A percentile compares a stretch with the other conserved stretches of the same genome.
Conservation (phyloP, 768 basidiomycete genomes). For the Galerina sulciceps region DNA sequence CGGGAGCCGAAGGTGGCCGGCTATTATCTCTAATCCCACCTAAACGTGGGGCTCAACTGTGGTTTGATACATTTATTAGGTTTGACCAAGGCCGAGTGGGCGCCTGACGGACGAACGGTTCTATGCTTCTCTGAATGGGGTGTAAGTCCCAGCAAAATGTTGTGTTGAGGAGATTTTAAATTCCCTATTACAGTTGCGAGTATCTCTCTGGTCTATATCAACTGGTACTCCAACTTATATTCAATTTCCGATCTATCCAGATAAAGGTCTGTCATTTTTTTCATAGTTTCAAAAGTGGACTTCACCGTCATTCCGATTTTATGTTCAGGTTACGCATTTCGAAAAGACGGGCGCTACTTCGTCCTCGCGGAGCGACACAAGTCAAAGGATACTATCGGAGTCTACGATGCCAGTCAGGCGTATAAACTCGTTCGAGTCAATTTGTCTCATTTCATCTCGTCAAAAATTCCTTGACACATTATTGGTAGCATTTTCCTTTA, state of each 20-base stretch:
- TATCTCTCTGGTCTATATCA: constrained; percentile 84
- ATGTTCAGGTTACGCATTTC: constrained; percentile 71
- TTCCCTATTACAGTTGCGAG: constrained; percentile 60
- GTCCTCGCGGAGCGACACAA: constrained; percentile 87
- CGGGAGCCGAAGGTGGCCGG: constrained; percentile 69
- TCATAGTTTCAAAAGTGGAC: neutral
- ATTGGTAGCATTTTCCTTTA: constrained; percentile 76
- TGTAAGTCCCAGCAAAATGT: constrained; percentile 54
- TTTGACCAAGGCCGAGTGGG: constrained; percentile 88
- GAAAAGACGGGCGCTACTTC: constrained; percentile 82
- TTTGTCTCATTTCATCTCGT: constrained; percentile 3
- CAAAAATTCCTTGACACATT: neutral
- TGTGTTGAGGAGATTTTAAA: neutral
- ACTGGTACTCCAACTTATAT: constrained; percentile 81
- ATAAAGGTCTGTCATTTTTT: constrained; percentile 55
- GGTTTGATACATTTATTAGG: constrained; percentile 50
- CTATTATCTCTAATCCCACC: neutral
- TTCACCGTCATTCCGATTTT: neutral
- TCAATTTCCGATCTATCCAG: constrained; percentile 83
- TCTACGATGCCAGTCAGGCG: constrained; percentile 76
- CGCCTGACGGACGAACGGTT: constrained; percentile 79
- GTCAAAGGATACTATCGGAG: constrained; percentile 84
- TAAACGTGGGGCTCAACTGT: constrained; percentile 11
- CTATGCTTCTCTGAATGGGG: constrained; percentile 94
- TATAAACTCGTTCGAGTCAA: constrained; percentile 78